Evolutionary conservation across 192 early-diverging fungal species (phyloP), one percentile per base, ranked within the genome.

Genomic region (Dissophora ornata): DNA sequence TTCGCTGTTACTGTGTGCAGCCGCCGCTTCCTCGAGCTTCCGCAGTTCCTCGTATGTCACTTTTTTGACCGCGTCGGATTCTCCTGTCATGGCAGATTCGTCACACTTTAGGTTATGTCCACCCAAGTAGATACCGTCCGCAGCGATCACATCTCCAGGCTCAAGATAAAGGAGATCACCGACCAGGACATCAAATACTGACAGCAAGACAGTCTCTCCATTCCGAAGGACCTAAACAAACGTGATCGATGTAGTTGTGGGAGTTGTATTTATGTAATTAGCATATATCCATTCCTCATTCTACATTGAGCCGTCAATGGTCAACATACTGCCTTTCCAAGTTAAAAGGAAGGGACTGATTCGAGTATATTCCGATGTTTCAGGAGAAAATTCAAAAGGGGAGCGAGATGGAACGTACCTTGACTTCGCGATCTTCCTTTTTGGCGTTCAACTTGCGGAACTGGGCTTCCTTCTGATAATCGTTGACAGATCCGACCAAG

Each of bases 31-130:
- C 40, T 77, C 58, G 22, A 77, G 22, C 12, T 38, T 62, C 22
- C 51, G 42, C 42, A 57, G 18, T 18, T 88, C 86, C 19, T 87
- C 88, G 26, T 83, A 79, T 0, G 81, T 70, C 53, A 84, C 81
- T 71, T 99, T 99, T 48, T 88, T 84, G 19, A 98, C 90, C 3
- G 95, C 88, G 66, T 96, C 89, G n/a, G 94, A 90, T 81, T 99
- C 98, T 57, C 98, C 98, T 7, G 97, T 97, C 33, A 94, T 88
- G 7, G 96, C 89, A 16, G 91, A 94, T 81, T 99, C 98, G 70
- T 99, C 98, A 58, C 90, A 91, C 28, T 85, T 81, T 30, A 98
- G 78, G 70, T 95, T 94, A 60, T 92, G 93, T 6, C 90, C 89
- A 15, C 85, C 81, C 26, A 99, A 58, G 22, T 96, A 89, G 26